Percentiles rank a stretch among this genome's conserved stretches.
phyloP scores from a whole-genome alignment of 441 rosid genomes.

The Macaranga tanarius region DNA sequence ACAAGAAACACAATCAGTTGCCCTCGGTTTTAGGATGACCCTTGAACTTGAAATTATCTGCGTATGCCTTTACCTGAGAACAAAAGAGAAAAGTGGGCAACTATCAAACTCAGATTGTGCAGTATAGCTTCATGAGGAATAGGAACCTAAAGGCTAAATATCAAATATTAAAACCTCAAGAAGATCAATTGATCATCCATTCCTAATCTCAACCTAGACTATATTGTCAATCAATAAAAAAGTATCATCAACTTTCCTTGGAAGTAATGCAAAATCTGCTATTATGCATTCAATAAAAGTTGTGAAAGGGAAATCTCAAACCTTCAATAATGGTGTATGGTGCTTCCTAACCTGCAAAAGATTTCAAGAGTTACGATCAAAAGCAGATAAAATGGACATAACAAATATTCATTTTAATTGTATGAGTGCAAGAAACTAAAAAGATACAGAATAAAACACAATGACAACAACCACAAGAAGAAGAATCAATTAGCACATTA shows the following conservation, averaged over 20 bases:
- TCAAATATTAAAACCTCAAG: not conserved
- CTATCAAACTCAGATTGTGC: not conserved
- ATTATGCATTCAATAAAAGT: not conserved
- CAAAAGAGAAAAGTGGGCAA: not conserved
- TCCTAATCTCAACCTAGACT: not conserved
- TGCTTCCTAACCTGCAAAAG: constrained; percentile 67
- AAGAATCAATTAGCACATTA: not conserved
- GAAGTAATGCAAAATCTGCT: constrained; percentile 9
- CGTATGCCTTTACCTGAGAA: constrained; percentile 71
- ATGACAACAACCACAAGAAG: not conserved
- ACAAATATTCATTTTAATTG: not conserved
- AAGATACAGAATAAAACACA: not conserved
- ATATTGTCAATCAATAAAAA: not conserved
- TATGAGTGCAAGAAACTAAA: not conserved
- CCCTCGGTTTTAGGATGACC: constrained; percentile 55
- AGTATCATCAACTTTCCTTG: not conserved
- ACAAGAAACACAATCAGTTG: constrained; percentile 29
- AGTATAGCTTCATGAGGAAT: not conserved
- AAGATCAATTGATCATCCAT: not conserved
- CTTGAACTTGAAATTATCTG: constrained; percentile 94
- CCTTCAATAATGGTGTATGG: constrained; percentile 79
- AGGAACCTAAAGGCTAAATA: not conserved
- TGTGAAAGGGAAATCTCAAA: constrained; percentile 33
- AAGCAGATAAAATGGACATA: not conserved
- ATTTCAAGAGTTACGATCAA: constrained; percentile 19